phyloP scores from a whole-genome alignment of 352 stramenopile genomes.

The Pythium aristosporum region DNA sequence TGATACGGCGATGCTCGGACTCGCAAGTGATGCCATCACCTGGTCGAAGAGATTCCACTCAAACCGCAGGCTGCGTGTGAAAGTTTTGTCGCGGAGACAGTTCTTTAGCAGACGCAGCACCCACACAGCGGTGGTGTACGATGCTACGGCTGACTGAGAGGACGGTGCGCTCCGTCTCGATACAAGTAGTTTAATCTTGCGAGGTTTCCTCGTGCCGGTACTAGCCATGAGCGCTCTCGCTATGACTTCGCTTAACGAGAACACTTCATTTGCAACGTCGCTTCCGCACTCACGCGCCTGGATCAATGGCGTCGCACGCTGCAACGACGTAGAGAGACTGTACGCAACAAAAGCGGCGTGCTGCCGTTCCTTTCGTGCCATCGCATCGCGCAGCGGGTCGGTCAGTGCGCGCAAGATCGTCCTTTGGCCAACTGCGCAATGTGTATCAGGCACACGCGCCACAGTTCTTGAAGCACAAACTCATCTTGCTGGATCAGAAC shows the following conservation, averaged over 20 bases:
- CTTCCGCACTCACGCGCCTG: too few species aligned
- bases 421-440: background rate
- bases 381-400: constrained; percentile 2
- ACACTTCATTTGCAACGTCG: background rate
- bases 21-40: constrained; percentile 15
- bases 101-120: constrained; percentile 9
- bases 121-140: constrained; percentile 15
- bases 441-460: constrained; percentile 1
- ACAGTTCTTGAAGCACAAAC: constrained; percentile 9
- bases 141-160: background rate
- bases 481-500: constrained; percentile 11
- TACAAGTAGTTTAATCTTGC: background rate
- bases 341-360: too few species aligned
- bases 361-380: background rate
- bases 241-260: background rate
- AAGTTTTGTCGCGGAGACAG: constrained; percentile 16
- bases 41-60: constrained; percentile 24
- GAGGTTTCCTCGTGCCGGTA: background rate
- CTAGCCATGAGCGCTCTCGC: constrained; percentile 4
- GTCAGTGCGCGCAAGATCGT: constrained; percentile 8
- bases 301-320: background rate
- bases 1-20: constrained; percentile 13
- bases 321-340: constrained; percentile 3
- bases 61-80: background rate
- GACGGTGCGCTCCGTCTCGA: constrained; percentile 7